Evolutionary conservation across 2,329 filamentous ascomycete genomes (phyloP).

Genomic region (Sporothrix pallida): DNA sequence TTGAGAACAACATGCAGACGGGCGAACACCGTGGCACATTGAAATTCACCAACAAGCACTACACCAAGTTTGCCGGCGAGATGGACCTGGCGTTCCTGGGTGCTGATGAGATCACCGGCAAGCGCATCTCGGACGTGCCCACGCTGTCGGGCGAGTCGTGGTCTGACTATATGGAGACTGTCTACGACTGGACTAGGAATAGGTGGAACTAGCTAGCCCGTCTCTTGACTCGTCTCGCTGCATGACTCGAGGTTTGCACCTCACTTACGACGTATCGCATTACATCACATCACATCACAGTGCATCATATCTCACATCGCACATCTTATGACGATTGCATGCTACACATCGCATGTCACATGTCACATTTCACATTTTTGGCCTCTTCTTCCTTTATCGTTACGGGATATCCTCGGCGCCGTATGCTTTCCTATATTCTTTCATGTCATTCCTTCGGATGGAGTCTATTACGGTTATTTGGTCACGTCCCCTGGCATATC

Average conservation of each 20-base stretch:
- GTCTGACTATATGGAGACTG: slow-evolving; percentile 40
- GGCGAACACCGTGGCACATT: slow-evolving; percentile 40
- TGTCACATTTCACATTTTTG: not conserved
- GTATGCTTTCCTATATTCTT: not conserved
- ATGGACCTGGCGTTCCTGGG: slow-evolving; percentile 40
- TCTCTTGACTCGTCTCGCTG: not conserved
- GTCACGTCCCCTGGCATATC: not conserved
- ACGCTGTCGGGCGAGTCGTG: slow-evolving; percentile 37
- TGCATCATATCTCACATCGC: not conserved
- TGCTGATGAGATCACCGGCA: slow-evolving; percentile 39
- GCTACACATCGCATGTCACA: not conserved
- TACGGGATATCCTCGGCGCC: slow-evolving; percentile 21
- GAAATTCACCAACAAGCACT: slow-evolving; percentile 41
- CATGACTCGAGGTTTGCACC: not conserved
- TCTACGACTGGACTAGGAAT: slow-evolving; percentile 39
- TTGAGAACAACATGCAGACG: slow-evolving; percentile 39
- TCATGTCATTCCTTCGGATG: not conserved
- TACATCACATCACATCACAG: not conserved
- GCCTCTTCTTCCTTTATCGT: not conserved
- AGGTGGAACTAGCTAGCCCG: slow-evolving; percentile 36
- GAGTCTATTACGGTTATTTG: not conserved
- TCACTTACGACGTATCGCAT: not conserved
- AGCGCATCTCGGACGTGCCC: slow-evolving; percentile 39
- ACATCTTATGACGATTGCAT: not conserved
- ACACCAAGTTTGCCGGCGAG: slow-evolving; percentile 41